Percentiles rank a stretch among this genome's conserved stretches.
These are phyloP conservation scores for Omphalotus olearius DNA, from an alignment of 1,284 basidiomycete species.

Conservation along the genomic window DNA sequence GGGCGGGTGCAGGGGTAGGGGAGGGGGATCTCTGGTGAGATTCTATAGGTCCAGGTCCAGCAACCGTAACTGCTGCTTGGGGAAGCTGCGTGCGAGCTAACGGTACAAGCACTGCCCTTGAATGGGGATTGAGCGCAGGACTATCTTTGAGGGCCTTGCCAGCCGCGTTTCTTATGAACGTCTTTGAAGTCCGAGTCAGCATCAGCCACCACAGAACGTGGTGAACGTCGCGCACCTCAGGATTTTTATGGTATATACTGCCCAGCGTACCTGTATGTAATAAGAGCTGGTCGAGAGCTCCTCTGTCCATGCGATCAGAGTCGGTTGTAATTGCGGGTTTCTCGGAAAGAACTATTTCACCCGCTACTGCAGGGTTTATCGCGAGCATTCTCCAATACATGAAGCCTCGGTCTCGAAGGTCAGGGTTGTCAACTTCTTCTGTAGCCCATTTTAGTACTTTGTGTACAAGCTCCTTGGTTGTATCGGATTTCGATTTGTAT, in stretches of 20 bases:
- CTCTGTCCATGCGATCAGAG: slow-evolving; percentile 95
- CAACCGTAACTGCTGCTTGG: slow-evolving; percentile 40
- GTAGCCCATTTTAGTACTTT: slow-evolving; percentile 97
- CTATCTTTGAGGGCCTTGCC: slow-evolving; percentile 73
- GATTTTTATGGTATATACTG: slow-evolving; percentile 87
- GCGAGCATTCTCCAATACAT: slow-evolving; percentile 99
- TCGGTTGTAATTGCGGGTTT: slow-evolving; percentile 98
- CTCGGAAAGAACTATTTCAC: slow-evolving; percentile 89
- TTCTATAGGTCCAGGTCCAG: slow-evolving; percentile 68
- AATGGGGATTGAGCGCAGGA: slow-evolving; percentile 73
- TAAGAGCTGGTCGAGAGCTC: slow-evolving; percentile 86
- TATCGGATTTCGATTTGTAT: slow-evolving; percentile 82
- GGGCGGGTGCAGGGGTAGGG: slow-evolving; percentile 19
- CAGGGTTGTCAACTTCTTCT: slow-evolving; percentile 96
- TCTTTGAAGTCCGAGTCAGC: slow-evolving; percentile 38
- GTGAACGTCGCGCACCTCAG: slow-evolving; percentile 55
- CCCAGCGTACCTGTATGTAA: slow-evolving; percentile 81
- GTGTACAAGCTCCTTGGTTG: slow-evolving; percentile 88
- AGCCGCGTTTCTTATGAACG: slow-evolving; percentile 77
- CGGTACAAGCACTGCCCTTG: slow-evolving; percentile 66
- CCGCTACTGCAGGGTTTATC: slow-evolving; percentile 86
- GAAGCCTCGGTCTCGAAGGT: slow-evolving; percentile 94
- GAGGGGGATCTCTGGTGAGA: slow-evolving; percentile 25
- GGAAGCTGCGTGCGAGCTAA: slow-evolving; percentile 51
- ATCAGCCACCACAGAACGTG: slow-evolving; percentile 5